These are phyloP conservation scores for Gliomastix tumulicola DNA, from an alignment of 2,329 filamentous ascomycete genomes.

Conservation along the genomic window DNA sequence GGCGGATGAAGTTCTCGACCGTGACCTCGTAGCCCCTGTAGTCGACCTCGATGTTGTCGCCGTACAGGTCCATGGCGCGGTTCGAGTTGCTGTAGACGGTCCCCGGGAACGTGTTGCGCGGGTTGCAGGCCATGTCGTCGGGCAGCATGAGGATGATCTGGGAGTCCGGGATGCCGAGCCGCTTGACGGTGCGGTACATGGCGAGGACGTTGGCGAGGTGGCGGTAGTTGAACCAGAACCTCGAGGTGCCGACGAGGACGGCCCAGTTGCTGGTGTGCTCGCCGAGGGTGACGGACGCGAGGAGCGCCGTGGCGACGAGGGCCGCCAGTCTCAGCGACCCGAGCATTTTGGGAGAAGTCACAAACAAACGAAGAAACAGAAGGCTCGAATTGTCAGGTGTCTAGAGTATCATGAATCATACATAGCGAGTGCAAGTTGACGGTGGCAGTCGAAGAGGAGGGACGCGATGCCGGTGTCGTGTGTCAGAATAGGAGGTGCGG, in stretches of 20 bases:
- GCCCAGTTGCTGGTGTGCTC: constrained; percentile 99
- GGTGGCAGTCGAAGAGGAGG: no score
- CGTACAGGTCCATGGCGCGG: constrained; percentile 90
- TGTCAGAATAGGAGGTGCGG: no score
- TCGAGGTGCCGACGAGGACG: constrained; percentile 94
- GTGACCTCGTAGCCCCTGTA: constrained; percentile 98
- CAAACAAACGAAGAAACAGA: no score
- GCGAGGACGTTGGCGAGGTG: constrained; percentile 97
- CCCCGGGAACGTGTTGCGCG: constrained; percentile 93
- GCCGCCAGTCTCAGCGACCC: neutral
- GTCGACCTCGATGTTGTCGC: constrained; percentile 98
- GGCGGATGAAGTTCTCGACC: constrained; percentile 95
- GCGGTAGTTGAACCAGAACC: constrained; percentile 99
- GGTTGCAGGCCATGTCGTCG: constrained; percentile 99
- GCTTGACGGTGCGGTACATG: constrained; percentile 95
- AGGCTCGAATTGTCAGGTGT: no score
- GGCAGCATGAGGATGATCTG: constrained; percentile 99
- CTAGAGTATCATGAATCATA: no score
- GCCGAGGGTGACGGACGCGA: constrained; percentile 41
- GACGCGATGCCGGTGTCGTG: no score
- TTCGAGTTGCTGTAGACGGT: constrained; percentile 98
- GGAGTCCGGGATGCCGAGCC: constrained; percentile 92
- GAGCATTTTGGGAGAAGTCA: no score
- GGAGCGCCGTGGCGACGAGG: constrained; percentile 26
- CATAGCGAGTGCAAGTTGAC: no score